Conservation (phyloP, 306 rosid species). For the Ochetophila trinervis region DNA sequence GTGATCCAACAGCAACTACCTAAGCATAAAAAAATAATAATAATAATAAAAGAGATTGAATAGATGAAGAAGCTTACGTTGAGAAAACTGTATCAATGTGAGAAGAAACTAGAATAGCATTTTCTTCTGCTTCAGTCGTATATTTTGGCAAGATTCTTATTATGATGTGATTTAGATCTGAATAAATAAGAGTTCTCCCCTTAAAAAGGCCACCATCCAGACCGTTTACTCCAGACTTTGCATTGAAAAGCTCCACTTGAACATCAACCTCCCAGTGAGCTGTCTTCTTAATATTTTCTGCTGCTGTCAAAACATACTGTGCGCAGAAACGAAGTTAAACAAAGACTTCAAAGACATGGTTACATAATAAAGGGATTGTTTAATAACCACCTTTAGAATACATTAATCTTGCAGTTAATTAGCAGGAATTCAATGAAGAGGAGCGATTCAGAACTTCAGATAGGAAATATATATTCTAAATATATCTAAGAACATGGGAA, state of each 20-base stretch:
- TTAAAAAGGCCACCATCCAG: conserved; percentile 60
- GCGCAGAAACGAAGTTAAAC: conserved; percentile 26
- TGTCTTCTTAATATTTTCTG: conserved; percentile 62
- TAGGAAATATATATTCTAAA: not conserved
- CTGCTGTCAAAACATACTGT: conserved; percentile 77
- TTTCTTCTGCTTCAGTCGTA: conserved; percentile 57
- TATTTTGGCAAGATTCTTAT: conserved; percentile 81
- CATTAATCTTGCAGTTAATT: not conserved
- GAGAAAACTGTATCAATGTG: conserved; percentile 93
- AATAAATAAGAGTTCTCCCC: conserved; percentile 81
- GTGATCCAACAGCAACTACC: not conserved
- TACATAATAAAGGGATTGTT: not conserved
- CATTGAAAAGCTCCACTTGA: conserved; percentile 82
- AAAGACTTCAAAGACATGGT: conserved; percentile 9
- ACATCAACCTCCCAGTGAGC: conserved; percentile 97
- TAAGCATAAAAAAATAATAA: too few species aligned
- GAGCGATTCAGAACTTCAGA: not conserved
- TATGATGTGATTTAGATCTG: conserved; percentile 68
- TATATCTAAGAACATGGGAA: too few species aligned
- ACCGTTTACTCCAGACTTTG: conserved; percentile 62
- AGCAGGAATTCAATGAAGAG: conserved; percentile 8
- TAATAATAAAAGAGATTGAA: too few species aligned
- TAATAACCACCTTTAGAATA: conserved; percentile 4
- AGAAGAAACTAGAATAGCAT: conserved; percentile 88
- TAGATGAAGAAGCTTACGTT: conserved; percentile 60